A percentile compares a stretch with the other conserved stretches of the same genome.
Evolutionary conservation across 805 yeast species (phyloP).

Genomic region (Saturnispora zaruensis): DNA sequence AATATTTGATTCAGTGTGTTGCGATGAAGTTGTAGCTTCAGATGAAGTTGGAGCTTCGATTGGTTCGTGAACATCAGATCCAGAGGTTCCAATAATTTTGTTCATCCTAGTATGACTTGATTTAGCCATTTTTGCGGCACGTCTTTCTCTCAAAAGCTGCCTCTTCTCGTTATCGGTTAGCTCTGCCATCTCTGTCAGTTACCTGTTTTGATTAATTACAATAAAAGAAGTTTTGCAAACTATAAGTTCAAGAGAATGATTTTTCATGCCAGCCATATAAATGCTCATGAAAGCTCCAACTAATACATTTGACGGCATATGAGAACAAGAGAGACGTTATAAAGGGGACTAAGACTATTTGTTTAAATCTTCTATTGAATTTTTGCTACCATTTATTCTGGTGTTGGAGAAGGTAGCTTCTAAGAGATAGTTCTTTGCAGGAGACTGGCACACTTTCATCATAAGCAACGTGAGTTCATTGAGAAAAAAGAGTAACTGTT

Average conservation of each 20-base stretch:
- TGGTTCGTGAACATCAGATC: slow-evolving; percentile 24
- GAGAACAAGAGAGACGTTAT: background rate
- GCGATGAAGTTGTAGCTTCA: slow-evolving; percentile 15
- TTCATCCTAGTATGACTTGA: slow-evolving; percentile 47
- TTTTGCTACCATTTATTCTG: background rate
- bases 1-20: background rate
- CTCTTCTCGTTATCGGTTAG: slow-evolving; percentile 51
- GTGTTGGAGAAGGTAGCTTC: background rate
- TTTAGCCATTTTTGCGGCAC: slow-evolving; percentile 54
- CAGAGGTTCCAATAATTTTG: slow-evolving; percentile 36
- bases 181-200: slow-evolving; percentile 13
- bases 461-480: background rate
- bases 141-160: slow-evolving; percentile 48
- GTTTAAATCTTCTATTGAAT: background rate
- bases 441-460: background rate
- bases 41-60: slow-evolving; percentile 20
- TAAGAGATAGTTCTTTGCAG: background rate
- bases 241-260: background rate
- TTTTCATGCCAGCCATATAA: background rate
- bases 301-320: background rate
- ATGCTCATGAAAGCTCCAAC: background rate
- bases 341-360: background rate
- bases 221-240: background rate
- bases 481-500: background rate
- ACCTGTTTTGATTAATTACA: background rate